A percentile compares a stretch with the other conserved stretches of the same genome.
Evolutionary conservation across 345 rosid species (phyloP).

Genomic region (thale cress (Arabidopsis thaliana)): TAIR10.1 NC_003075.7:7120001-7120500

Average conservation of each 20-base stretch:
- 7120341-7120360: no score
- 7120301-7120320: not conserved
- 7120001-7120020: constrained; percentile 30
- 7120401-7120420: constrained; percentile 54
- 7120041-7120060: constrained; percentile 14
- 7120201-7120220: not conserved
- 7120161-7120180: not conserved
- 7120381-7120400: constrained; percentile 43
- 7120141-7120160: not conserved
- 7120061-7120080: not conserved
- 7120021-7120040: constrained; percentile 39
- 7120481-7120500: constrained; percentile 26
- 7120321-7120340: no score
- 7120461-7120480: constrained; percentile 60
- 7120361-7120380: no score
- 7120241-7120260: not conserved
- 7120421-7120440: constrained; percentile 62
- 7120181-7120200: not conserved
- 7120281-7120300: not conserved
- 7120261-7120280: not conserved
- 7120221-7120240: not conserved
- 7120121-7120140: not conserved
- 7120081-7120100: not conserved
- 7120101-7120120: not conserved
- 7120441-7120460: constrained; percentile 92